Evolutionary conservation across 257 asterid genomes (phyloP).

Genomic region (Cynanchum wilfordii): DNA sequence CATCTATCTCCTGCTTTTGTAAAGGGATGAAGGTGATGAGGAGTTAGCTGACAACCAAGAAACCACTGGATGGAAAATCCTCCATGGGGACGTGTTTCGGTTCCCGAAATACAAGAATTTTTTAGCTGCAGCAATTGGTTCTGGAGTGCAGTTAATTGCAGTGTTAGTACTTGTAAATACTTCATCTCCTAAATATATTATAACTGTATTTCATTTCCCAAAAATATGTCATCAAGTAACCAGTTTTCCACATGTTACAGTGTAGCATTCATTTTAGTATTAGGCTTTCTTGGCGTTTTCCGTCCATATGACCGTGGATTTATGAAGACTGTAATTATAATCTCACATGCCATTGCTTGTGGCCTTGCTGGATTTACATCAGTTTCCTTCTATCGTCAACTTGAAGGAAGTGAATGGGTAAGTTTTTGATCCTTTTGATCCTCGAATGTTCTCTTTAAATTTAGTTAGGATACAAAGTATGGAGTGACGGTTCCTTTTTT

Average conservation of each 20-base stretch:
- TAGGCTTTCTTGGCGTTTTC: slow-evolving; percentile 4
- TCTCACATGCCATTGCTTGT: slow-evolving; percentile 14
- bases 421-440: background rate
- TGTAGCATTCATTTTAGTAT: background rate
- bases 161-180: slow-evolving; percentile 1
- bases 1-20: background rate
- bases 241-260: background rate
- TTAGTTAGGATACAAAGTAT: background rate
- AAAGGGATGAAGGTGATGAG: slow-evolving; percentile 8
- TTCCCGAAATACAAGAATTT: slow-evolving; percentile 7
- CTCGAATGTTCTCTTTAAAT: background rate
- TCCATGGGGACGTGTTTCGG: slow-evolving; percentile 15
- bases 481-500: too few relatives aligned
- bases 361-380: slow-evolving; percentile 21
- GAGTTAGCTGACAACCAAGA: background rate
- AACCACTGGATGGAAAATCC: slow-evolving; percentile 13
- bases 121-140: slow-evolving; percentile 18
- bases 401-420: slow-evolving; percentile 25
- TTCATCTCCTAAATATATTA: background rate
- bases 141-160: slow-evolving; percentile 5
- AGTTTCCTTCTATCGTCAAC: slow-evolving; percentile 19
- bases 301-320: slow-evolving; percentile 18
- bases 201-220: background rate
- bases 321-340: slow-evolving; percentile 11
- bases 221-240: background rate